Evolutionary conservation across 2,329 filamentous ascomycete genomes (phyloP).

Genomic region (Seiridium cupressi): DNA sequence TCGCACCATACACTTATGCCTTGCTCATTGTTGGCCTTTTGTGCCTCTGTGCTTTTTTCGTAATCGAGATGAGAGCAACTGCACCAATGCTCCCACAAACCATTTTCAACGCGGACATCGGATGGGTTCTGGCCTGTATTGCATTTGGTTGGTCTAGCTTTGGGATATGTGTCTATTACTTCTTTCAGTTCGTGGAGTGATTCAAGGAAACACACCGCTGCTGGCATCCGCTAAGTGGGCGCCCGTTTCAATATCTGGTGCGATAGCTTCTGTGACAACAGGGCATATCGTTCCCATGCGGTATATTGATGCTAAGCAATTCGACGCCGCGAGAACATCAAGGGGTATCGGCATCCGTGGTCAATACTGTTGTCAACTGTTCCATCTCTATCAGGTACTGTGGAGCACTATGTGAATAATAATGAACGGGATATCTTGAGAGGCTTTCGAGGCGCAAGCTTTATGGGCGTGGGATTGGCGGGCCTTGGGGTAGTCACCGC

Average conservation of each 20-base stretch:
- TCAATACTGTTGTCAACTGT: conserved; percentile 63
- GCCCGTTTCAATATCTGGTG: conserved; percentile 20
- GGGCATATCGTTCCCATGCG: conserved; percentile 65
- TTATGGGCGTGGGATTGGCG: no score
- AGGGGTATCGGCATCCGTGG: conserved; percentile 17
- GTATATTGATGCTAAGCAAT: conserved; percentile 59
- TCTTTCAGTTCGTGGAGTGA: conserved; percentile 37
- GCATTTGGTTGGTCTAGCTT: conserved; percentile 40
- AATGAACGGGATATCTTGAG: no score
- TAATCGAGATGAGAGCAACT: conserved; percentile 46
- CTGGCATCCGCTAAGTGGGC: conserved; percentile 28
- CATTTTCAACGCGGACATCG: conserved; percentile 39
- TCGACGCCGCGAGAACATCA: conserved; percentile 39
- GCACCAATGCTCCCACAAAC: conserved; percentile 49
- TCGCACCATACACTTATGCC: conserved; percentile 51
- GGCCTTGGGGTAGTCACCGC: no score
- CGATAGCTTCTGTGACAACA: conserved; percentile 24
- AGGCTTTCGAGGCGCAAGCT: no score
- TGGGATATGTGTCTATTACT: conserved; percentile 38
- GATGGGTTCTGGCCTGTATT: conserved; percentile 43
- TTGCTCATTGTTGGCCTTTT: conserved; percentile 56
- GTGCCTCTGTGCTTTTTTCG: conserved; percentile 54
- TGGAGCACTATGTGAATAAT: no score
- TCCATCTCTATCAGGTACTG: no score
- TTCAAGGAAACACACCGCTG: conserved; percentile 27